These are phyloP conservation scores for Vaccinium myrtillus DNA, from an alignment of 148 eudicot genomes.

Conservation along the genomic window DNA sequence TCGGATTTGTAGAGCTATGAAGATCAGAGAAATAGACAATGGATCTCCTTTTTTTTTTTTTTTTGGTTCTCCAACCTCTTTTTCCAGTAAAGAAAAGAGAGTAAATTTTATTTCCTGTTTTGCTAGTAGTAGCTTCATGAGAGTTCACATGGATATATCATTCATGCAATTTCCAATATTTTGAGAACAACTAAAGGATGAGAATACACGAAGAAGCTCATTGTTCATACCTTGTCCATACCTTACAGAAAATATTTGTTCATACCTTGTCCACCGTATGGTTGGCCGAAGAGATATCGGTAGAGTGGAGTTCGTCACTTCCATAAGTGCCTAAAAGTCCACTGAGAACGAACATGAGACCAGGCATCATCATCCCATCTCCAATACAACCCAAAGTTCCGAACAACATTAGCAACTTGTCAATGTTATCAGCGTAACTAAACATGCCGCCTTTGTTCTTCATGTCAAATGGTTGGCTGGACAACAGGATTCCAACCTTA, in stretches of 20 bases:
- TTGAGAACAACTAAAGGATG: background rate
- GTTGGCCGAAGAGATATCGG: constrained; percentile 16
- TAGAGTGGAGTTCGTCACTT: background rate
- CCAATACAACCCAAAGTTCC: background rate
- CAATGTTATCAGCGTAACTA: background rate
- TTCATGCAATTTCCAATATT: background rate
- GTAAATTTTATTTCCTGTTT: background rate
- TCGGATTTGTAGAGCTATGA: too few relatives aligned
- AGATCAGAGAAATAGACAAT: too few relatives aligned
- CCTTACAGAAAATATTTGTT: background rate
- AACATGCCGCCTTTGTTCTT: background rate
- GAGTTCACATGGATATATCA: background rate
- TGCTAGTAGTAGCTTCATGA: background rate
- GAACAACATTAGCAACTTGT: background rate
- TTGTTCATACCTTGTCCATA: constrained; percentile 36
- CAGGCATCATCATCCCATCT: constrained; percentile 31
- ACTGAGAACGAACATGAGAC: constrained; percentile 38
- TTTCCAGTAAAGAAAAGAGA: too few relatives aligned
- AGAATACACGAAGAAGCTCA: background rate
- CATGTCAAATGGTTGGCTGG: background rate
- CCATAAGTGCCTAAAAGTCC: constrained; percentile 31
- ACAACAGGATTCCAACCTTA: background rate
- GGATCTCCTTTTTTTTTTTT: too few relatives aligned
- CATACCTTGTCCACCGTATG: constrained; percentile 37
- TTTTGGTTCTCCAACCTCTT: too few relatives aligned